phyloP scores from a whole-genome alignment of 768 basidiomycete species.

The Boletus pseudo-olivaceus region DNA sequence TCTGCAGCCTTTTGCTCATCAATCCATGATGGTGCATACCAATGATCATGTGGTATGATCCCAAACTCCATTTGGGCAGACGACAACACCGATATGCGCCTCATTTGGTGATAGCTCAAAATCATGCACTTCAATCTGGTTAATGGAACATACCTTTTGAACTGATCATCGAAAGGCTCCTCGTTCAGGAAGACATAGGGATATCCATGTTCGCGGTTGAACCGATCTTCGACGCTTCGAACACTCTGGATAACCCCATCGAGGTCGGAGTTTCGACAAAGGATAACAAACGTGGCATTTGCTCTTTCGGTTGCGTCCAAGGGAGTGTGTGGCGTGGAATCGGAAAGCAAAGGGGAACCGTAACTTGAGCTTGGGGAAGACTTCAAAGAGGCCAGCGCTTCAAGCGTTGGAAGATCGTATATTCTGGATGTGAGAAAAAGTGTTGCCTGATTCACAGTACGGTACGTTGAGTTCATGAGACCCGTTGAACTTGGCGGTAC shows the following conservation, averaged over 20 bases:
- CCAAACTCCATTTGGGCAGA: conserved; percentile 52
- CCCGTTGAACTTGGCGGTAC: background rate
- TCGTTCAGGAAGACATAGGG: conserved; percentile 69
- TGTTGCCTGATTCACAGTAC: conserved; percentile 3
- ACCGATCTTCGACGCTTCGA: conserved; percentile 53
- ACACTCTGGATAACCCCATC: conserved; percentile 45
- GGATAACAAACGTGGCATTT: conserved; percentile 60
- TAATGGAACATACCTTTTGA: conserved; percentile 38
- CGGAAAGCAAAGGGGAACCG: background rate
- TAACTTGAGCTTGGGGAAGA: background rate
- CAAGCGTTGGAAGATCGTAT: background rate
- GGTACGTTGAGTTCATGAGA: background rate
- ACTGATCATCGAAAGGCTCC: conserved; percentile 49
- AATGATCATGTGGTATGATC: conserved; percentile 55
- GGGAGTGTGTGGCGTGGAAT: background rate
- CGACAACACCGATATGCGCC: conserved; percentile 38
- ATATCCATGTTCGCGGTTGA: conserved; percentile 55
- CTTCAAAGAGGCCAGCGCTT: background rate
- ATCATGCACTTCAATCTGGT: background rate
- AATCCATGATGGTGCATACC: conserved; percentile 70
- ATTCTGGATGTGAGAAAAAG: conserved; percentile 14
- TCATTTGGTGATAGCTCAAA: conserved; percentile 19
- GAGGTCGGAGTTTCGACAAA: conserved; percentile 50
- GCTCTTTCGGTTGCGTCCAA: conserved; percentile 26
- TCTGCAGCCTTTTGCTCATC: conserved; percentile 60